phyloP scores from a whole-genome alignment of 306 rosid genomes.

The apple (Malus domestica) region DNA sequence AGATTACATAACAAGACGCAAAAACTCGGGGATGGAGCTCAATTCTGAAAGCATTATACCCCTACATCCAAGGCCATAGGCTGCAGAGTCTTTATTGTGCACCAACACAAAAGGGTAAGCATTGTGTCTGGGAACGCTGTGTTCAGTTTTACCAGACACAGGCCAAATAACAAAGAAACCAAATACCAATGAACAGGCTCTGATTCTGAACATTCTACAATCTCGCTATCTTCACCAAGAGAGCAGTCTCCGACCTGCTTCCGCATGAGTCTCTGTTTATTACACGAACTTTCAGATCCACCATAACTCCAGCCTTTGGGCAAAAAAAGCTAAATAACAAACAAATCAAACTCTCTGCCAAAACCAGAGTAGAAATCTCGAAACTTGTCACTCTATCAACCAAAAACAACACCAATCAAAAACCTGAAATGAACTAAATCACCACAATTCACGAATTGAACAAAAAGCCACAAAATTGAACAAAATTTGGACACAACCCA shows the following conservation, averaged over 20 bases:
- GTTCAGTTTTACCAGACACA: constrained; percentile 44
- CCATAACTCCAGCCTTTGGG: constrained; percentile 35
- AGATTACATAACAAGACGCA: constrained; percentile 31
- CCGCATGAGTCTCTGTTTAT: constrained; percentile 50
- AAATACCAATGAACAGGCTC: constrained; percentile 34
- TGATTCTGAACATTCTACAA: constrained; percentile 49
- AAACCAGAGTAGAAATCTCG: constrained; percentile 20
- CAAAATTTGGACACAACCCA: constrained; percentile 10
- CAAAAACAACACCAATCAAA: constrained; percentile 10
- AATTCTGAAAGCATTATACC: constrained; percentile 35
- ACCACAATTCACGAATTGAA: constrained; percentile 12
- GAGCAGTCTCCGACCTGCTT: constrained; percentile 32
- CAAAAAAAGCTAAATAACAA: constrained; percentile 15
- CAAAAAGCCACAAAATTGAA: constrained; percentile 15
- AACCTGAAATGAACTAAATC: constrained; percentile 23
- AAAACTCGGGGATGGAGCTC: constrained; percentile 30
- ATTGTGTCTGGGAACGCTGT: constrained; percentile 32
- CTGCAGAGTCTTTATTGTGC: constrained; percentile 38
- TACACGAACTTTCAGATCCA: constrained; percentile 54
- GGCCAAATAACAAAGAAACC: constrained; percentile 37
- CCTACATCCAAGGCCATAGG: constrained; percentile 35
- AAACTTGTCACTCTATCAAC: constrained; percentile 19
- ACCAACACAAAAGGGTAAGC: constrained; percentile 41
- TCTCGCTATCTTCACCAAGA: constrained; percentile 27
- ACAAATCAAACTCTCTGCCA: constrained; percentile 6